Base-by-base conservation (phyloP, 352 stramenopile species). In the Pythium brassicae region DNA sequence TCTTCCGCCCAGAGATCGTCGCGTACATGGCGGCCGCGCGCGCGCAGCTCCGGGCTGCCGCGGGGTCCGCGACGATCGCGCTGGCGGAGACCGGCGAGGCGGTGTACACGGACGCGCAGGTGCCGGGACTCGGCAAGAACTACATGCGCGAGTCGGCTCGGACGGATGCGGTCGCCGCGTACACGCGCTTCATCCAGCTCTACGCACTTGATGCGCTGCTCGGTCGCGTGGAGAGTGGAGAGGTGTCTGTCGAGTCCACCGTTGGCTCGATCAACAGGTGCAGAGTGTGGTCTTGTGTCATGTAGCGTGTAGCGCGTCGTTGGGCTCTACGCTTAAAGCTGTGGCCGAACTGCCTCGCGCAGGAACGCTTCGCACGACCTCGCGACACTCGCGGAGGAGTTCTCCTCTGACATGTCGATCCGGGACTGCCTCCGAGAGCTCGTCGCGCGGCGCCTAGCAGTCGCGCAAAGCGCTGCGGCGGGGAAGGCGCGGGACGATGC, bases 171-270 rank as follows among this genome's bases (percentile, higher is more conserved):
- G 76, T 94, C 35, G 51, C 69, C 1, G 79, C 84, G 39, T 96
- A 96, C 51, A 83, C 82, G 15, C 92, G 87, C 40, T 96, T 90
- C 63, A 90, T 95, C 44, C 73, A 81, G 55, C 53, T 93, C 20
- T 95, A 77, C 37, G 87, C 82, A 23, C 61, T 95, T 10, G 68
- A 91, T 3, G 73, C 62, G 11, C 57, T 93, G 26, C 57, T 90
- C 10, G n/a, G 37, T 1, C 52, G 61, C 26, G 50, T 80, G 20
- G 67, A 81, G 51, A 64, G 50, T 15, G 69, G 72, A 1, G 40
- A 44, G 3, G 66, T 80, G 7, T 55, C 40, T 50, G 51, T 64
- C 50, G 71, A 81, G 23, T 58, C 26, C 22, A 67, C 26, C 2
- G 53, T 87, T 60, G 65, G 59, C 6, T 39, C 59, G 5, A 40